phyloP scores from a whole-genome alignment of 2,329 filamentous ascomycete genomes.

The Phialocephala subalpina region DNA sequence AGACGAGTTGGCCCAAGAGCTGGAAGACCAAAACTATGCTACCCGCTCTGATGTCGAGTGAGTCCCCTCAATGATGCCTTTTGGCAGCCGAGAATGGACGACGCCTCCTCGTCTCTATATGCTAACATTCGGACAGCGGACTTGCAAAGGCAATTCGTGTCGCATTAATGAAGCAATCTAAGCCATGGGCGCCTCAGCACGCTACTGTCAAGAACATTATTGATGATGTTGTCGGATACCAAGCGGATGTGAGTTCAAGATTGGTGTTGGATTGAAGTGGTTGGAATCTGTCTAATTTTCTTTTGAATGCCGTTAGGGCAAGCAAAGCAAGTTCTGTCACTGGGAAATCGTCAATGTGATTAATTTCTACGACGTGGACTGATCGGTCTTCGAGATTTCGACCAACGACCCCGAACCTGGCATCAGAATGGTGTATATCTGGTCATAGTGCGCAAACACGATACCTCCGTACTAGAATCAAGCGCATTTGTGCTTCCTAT shows the following conservation, averaged over 20 bases:
- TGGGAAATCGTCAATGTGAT: neutral
- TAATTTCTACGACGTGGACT: neutral
- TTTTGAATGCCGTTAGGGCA: neutral
- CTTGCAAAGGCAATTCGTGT: conserved; percentile 34
- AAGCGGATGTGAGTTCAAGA: conserved; percentile 36
- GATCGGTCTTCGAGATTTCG: neutral
- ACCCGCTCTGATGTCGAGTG: conserved; percentile 49
- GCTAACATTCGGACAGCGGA: conserved; percentile 24
- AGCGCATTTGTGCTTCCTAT: too few species aligned
- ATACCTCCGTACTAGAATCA: too few species aligned
- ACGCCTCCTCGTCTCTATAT: neutral
- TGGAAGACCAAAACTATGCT: conserved; percentile 78
- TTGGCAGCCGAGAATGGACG: neutral
- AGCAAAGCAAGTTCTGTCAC: neutral
- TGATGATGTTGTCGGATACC: conserved; percentile 38
- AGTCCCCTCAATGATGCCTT: too few species aligned
- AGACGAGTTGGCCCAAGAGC: conserved; percentile 80
- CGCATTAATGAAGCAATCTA: conserved; percentile 31
- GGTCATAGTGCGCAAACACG: neutral
- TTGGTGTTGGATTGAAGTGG: conserved; percentile 22
- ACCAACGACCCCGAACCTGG: too few species aligned
- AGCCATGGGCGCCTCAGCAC: conserved; percentile 32
- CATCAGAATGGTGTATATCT: neutral
- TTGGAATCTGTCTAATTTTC: neutral
- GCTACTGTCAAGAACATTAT: conserved; percentile 34